Percentiles rank a stretch among this genome's conserved stretches.
phyloP scores from a whole-genome alignment of 306 rosid species.

The Heteromeles arbutifolia region DNA sequence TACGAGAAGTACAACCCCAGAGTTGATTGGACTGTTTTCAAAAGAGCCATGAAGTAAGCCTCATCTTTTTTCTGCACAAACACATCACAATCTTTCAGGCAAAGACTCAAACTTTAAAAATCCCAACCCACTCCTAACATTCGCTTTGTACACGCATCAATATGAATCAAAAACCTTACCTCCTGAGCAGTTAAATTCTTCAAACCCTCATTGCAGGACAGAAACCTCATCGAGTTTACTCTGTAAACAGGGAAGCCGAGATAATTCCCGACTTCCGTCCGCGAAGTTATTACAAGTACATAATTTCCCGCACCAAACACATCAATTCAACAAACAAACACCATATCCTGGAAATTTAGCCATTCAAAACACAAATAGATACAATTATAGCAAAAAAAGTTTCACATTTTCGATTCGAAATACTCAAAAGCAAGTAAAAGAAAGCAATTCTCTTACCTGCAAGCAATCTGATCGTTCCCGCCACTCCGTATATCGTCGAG shows the following conservation, averaged over 20 bases:
- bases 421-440: not conserved
- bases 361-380: not conserved
- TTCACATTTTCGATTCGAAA: not conserved
- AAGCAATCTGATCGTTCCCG: conserved; percentile 78
- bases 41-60: conserved; percentile 63
- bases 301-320: conserved; percentile 54
- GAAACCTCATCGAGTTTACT: conserved; percentile 65
- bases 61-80: conserved; percentile 74
- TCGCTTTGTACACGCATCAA: not conserved
- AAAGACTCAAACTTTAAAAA: not conserved
- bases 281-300: conserved; percentile 74
- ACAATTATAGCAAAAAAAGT: not conserved
- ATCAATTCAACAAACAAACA: conserved; percentile 13
- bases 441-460: conserved; percentile 42
- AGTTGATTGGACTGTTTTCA: conserved; percentile 75
- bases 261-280: conserved; percentile 64
- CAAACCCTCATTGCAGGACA: conserved; percentile 72
- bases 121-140: not conserved
- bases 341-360: not conserved
- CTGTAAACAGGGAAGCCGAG: conserved; percentile 71
- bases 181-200: conserved; percentile 71
- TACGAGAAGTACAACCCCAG: conserved; percentile 84
- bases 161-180: conserved; percentile 41
- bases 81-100: conserved; percentile 6
- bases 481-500: conserved; percentile 74